A percentile compares a stretch with the other conserved stretches of the same genome.
These are phyloP conservation scores for Coriolopsis trogii DNA, from an alignment of 1,284 basidiomycete genomes.

Conservation along the genomic window DNA sequence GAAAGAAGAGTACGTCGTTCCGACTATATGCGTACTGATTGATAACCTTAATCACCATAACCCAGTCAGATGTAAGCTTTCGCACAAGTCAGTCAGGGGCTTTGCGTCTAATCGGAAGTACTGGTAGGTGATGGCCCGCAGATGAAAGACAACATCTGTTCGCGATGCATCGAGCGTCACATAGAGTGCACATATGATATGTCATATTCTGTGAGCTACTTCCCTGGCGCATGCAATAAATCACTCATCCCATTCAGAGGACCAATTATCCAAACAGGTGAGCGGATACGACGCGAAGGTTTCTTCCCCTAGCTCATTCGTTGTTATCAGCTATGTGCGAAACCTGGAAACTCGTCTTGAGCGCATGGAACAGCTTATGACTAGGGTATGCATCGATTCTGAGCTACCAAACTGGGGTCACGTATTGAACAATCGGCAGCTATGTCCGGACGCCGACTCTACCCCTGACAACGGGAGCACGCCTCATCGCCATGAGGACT, in stretches of 20 bases:
- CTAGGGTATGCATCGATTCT: constrained; percentile 44
- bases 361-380: constrained; percentile 68
- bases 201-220: constrained; percentile 57
- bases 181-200: constrained; percentile 79
- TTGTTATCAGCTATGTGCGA: constrained; percentile 63
- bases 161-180: constrained; percentile 74
- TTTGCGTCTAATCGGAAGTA: too few relatives aligned
- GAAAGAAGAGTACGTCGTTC: constrained; percentile 67
- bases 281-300: not conserved
- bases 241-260: too few relatives aligned
- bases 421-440: not conserved
- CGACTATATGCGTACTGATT: not conserved
- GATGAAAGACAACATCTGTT: constrained; percentile 68
- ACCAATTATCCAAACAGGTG: constrained; percentile 84
- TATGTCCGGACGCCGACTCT: not conserved
- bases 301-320: not conserved
- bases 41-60: not conserved
- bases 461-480: too few relatives aligned
- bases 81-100: too few relatives aligned
- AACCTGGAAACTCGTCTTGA: constrained; percentile 69
- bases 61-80: too few relatives aligned
- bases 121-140: constrained; percentile 30
- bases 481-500: too few relatives aligned
- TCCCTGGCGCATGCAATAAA: not conserved
- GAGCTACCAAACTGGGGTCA: too few relatives aligned